Evolutionary conservation across 768 basidiomycete genomes (phyloP).

Genomic region (Pilatotrama ljubarskyi): DNA sequence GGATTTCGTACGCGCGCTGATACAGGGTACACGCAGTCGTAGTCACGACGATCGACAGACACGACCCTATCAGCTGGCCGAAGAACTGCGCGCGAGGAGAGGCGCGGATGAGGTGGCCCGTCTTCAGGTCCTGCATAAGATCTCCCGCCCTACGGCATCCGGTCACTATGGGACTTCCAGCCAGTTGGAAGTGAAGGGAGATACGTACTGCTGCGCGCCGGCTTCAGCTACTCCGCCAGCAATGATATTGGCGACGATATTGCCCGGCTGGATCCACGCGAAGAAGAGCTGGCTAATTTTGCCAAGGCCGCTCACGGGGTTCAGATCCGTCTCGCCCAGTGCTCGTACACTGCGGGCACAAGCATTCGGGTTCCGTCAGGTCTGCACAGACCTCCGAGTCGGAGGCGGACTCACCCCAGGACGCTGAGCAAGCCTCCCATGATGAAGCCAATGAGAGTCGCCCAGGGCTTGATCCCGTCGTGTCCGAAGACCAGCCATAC

Average conservation of each 20-base stretch:
- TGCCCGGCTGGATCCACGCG: slow-evolving; percentile 91
- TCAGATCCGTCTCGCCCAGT: slow-evolving; percentile 93
- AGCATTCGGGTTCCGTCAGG: not conserved
- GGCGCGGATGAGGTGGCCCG: slow-evolving; percentile 88
- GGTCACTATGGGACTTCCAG: not conserved
- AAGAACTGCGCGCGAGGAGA: slow-evolving; percentile 94
- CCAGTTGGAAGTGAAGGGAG: not conserved
- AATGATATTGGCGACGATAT: slow-evolving; percentile 96
- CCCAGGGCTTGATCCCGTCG: slow-evolving; percentile 95
- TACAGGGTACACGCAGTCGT: slow-evolving; percentile 87
- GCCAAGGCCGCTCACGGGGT: slow-evolving; percentile 89
- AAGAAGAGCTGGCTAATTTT: slow-evolving; percentile 95
- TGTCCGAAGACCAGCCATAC: slow-evolving; percentile 90
- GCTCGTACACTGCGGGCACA: slow-evolving; percentile 71
- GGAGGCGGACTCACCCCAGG: slow-evolving; percentile 62
- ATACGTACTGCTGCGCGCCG: slow-evolving; percentile 82
- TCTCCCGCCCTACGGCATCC: slow-evolving; percentile 74
- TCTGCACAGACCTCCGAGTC: not conserved
- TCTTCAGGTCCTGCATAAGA: slow-evolving; percentile 98
- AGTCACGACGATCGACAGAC: slow-evolving; percentile 85
- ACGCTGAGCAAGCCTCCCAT: slow-evolving; percentile 84
- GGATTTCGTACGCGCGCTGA: slow-evolving; percentile 83
- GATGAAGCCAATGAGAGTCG: slow-evolving; percentile 80
- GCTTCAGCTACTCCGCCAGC: slow-evolving; percentile 97
- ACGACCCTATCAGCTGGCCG: slow-evolving; percentile 89